Evolutionary conservation across 176 grass and related monocot genomes (phyloP), one percentile per base, ranked within the genome.

Genomic region (Triticum dicoccoides): DNA sequence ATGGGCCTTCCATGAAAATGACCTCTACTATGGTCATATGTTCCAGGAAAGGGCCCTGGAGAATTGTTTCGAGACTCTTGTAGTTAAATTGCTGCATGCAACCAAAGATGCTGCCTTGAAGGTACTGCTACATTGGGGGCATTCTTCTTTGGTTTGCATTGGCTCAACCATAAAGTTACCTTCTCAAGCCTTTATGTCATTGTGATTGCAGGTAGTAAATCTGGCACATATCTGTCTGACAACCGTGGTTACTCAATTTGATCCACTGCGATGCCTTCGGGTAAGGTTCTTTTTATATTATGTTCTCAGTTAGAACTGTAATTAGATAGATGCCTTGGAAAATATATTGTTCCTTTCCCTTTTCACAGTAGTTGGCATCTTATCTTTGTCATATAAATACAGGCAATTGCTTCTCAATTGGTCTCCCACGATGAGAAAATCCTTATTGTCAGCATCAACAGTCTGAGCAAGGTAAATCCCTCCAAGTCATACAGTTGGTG

Each of bases 141-240:
- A 6, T 14, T 76, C 38, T 18, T 80, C 23, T 85, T 27, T 6
- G 27, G 62, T 69, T 80, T 49, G 29, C 68, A 76, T 38, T 87
- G 66, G 5, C 17, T 81, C 59, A 82, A 52, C 38, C 38, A 81
- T 77, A 85, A 64, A 81, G 27, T 67, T 68, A 39, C 21, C 12
- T 35, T 79, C 85, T 81, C 27, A 80, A 20, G 15, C 77, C 73
- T 88, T 86, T 80, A 44, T 80, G 17, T 33, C 82, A 61, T 72
- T 89, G 6, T 84, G 77, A 68, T 82, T 98, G 44, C 92, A 98
- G 96, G 89, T 96, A 85, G 92, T 92, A 78, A 92, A 92, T 84
- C 84, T 96, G 87, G 96, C 96, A 33, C 90, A 96, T 66, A 89
- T 86, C 51, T 98, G 92, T 77, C 91, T 98, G 79, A 94, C 83